Evolutionary conservation across 192 early-diverging fungal species (phyloP), one percentile per base, ranked within the genome.

Genomic region (Pilobolus umbonatus): DNA sequence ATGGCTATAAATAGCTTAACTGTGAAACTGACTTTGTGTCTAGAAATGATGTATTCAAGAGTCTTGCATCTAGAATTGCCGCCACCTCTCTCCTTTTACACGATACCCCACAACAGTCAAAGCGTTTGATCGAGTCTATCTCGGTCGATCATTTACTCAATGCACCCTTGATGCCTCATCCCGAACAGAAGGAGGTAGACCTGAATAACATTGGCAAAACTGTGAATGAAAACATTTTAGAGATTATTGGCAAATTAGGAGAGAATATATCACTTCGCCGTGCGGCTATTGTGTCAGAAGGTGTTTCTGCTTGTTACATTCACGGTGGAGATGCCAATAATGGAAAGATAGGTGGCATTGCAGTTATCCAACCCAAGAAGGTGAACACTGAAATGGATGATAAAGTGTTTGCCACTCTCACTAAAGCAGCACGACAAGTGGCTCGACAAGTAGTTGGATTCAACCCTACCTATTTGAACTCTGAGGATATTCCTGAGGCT

Each of bases 11-110:
- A 44, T 79, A 92, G 81, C 58, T 93, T 21, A 93, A 91, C 71
- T 93, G 89, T 58, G 96, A 98, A 70, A 95, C 96, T 0, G 96
- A 98, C 68, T 98, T 98, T 82, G 96, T 98, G 5, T 90, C 92
- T 6, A 81, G 89, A 55, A 90, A 88, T 62, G 69, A 68, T 25
- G 67, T 85, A 45, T 96, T 96, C 78, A 80, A 85, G 30, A 73
- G 83, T 29, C 77, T 94, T 36, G 90, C 85, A 15, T 67, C 69
- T 15, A 79, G 74, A 50, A 75, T 86, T 53, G 81, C 77, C 3
- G 67, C 80, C 0, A 83, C 84, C 2, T 76, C 82, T 14, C 57
- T 81, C 9, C 58, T 78, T 29, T 61, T 80, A 7, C 66, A 76
- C 11, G 56, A 65, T 8, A 35, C 56, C 15, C 51, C 65, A 14